Evolutionary conservation across 2,329 filamentous ascomycete species (phyloP), one percentile per base, ranked within the genome.

Genomic region (Xylariomycetidae sp.): DNA sequence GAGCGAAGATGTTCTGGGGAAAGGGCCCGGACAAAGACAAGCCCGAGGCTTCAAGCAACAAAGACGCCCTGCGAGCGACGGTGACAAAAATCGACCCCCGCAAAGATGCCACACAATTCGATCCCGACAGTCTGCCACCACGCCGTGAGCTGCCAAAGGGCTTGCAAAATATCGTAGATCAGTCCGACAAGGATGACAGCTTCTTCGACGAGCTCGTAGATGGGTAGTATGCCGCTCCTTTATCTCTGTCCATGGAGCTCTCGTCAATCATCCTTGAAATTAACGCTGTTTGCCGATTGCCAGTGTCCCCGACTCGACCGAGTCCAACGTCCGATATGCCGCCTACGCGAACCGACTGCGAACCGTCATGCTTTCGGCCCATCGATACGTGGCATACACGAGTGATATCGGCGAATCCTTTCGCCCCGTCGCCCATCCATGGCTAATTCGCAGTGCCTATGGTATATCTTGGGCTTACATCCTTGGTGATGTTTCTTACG

Each of bases 401-500:
- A 89, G 83, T 14, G 90, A 97, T 53, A 90, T 98, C 44, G 92
- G 92, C 57, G 92, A 98, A 62, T 94, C 86, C 0, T 98, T 98
- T 64, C 80, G 92, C 2, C 92, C 92, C 0, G 75, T 98, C 25
- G 89, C 90, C 4, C 89, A 96, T 56, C 90, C 88, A 0, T 80
- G 73, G 51, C 64, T 94, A 3, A 84, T 98, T 9, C 77, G 82
- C 38, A 70, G 77, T 30, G 92, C 92, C 5, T 98, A 98, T 56
- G 90, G 78, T 30, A 69, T 98, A 26, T 94, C 87, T 2, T 97
- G 92, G 92, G 70, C 85, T 9, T 98, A 98, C 54, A 76, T 98
- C 15, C 62, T 88, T 11, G 90, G 92, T 30, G 92, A 98, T 54
- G 90, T 97, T 30, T 73, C 76, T 20, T 82, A 96, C 56, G 92